phyloP scores from a whole-genome alignment of 2,329 filamentous ascomycete genomes.

The Onygenales sp. region DNA sequence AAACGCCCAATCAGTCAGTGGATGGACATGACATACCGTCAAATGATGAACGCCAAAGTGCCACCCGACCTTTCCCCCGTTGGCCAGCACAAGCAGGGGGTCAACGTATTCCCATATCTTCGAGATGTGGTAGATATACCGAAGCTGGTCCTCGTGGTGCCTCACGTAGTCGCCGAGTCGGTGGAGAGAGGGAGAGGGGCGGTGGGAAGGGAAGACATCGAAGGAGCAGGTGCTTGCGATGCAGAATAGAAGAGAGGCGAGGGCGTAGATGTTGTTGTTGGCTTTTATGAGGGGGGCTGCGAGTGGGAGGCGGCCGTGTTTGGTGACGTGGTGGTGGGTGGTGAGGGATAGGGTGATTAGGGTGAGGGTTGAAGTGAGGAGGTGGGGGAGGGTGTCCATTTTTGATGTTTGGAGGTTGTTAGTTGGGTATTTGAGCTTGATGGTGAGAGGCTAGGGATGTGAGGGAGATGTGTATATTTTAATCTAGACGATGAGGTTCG shows the following conservation, averaged over 20 bases:
- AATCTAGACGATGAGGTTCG: too few species aligned
- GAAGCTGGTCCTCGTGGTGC: slow-evolving; percentile 5
- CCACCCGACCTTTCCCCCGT: slow-evolving; percentile 15
- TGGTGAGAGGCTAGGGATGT: too few species aligned
- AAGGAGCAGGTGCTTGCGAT: slow-evolving; percentile 1
- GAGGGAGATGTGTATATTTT: too few species aligned
- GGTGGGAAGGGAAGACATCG: background rate
- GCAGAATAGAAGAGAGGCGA: slow-evolving; percentile 10
- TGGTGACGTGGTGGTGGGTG: slow-evolving; percentile 8
- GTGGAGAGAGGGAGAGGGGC: too few species aligned
- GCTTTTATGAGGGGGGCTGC: slow-evolving; percentile 6
- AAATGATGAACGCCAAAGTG: slow-evolving; percentile 24
- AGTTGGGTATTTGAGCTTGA: background rate
- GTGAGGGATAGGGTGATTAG: background rate
- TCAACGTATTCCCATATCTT: slow-evolving; percentile 26
- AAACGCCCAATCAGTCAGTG: background rate
- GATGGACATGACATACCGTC: slow-evolving; percentile 6
- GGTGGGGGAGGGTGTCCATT: background rate
- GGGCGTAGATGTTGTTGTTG: slow-evolving; percentile 12
- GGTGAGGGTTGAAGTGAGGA: background rate
- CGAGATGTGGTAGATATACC: slow-evolving; percentile 18
- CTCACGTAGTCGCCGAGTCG: background rate
- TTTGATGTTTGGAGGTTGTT: background rate
- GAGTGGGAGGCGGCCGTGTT: slow-evolving; percentile 7
- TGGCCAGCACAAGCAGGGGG: slow-evolving; percentile 21